Evolutionary conservation across 2,329 filamentous ascomycete species (phyloP), one percentile per base, ranked within the genome.

Genomic region (Paecilomyces niveus): DNA sequence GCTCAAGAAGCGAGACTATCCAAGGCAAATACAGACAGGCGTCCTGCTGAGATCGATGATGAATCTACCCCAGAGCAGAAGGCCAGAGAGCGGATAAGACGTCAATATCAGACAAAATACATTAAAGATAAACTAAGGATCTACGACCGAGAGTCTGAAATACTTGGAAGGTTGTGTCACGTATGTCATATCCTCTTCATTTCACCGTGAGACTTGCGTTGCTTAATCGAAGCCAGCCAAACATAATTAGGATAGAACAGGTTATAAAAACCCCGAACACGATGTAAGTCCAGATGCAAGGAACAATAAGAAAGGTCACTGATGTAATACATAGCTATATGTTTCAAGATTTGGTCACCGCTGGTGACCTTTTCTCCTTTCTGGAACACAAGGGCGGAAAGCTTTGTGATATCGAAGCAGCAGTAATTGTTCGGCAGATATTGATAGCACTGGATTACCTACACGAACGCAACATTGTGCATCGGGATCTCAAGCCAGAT

Each of bases 401-500:
- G 6, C 70, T 87, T 1, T 62, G 67, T 5, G 80, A 83, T 58
- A 72, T 79, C 1, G 78, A 84, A 62, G 75, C 80, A 24, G 82
- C 81, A 7, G 75, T 81, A 10, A 81, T 87, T 32, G 69, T 83
- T 13, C 73, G 75, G 53, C 85, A 87, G 64, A 70, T 86, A 2
- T 67, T 84, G 8, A 78, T 83, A 57, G 85, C 81, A 1, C 67
- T 86, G n/a, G 71, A 83, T 15, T 85, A 85, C 64, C 70, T 87
- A 0, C 85, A 87, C 65, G 69, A 73, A 3, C 73, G 76, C 7
- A 72, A 78, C 49, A 81, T 87, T 51, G 83, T 83, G 3, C 85
- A 87, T 67, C 76, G 85, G 32, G 85, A 87, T 64, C 74, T 87
- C 54, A 87, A 87, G 64, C 84, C 83, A 0, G 84, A 87, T 56